phyloP scores from a whole-genome alignment of 1,284 basidiomycete genomes.

The Malassezia yamatoensis region DNA sequence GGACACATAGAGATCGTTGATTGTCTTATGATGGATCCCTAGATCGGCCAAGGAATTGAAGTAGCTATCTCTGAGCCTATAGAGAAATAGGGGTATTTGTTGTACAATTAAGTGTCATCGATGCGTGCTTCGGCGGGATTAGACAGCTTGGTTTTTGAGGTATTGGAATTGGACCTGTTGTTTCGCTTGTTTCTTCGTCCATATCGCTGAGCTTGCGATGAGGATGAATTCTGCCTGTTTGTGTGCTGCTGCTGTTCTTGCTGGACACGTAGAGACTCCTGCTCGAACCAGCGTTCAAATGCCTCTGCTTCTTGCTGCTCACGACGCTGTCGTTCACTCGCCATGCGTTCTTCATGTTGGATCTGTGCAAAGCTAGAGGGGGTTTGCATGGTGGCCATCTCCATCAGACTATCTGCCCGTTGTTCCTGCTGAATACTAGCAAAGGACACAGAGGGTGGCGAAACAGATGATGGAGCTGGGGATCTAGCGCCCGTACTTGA shows the following conservation, averaged over 20 bases:
- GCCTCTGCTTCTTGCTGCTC: slow-evolving; percentile 34
- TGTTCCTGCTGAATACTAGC: slow-evolving; percentile 43
- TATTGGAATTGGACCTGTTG: neutral
- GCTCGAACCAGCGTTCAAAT: slow-evolving; percentile 45
- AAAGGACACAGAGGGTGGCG: slow-evolving; percentile 25
- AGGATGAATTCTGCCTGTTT: no score
- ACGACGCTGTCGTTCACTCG: slow-evolving; percentile 25
- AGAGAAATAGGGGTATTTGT: no score
- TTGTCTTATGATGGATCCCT: no score
- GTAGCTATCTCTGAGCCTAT: no score
- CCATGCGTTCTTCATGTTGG: slow-evolving; percentile 32
- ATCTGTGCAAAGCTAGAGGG: slow-evolving; percentile 35
- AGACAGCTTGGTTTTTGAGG: neutral
- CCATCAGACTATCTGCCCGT: slow-evolving; percentile 13
- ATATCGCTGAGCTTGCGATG: no score
- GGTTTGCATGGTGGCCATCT: slow-evolving; percentile 20
- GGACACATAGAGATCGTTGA: no score
- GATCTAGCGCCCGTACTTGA: slow-evolving; percentile 1
- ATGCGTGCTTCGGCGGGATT: slow-evolving; percentile 11
- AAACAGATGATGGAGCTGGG: neutral
- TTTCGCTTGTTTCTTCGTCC: neutral
- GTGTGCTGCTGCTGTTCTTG: slow-evolving; percentile 11
- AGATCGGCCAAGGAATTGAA: no score
- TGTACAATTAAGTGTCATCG: slow-evolving; percentile 2
- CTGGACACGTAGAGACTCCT: slow-evolving; percentile 36